phyloP scores from a whole-genome alignment of 148 eudicot genomes.

The Arbutus unedo region DNA sequence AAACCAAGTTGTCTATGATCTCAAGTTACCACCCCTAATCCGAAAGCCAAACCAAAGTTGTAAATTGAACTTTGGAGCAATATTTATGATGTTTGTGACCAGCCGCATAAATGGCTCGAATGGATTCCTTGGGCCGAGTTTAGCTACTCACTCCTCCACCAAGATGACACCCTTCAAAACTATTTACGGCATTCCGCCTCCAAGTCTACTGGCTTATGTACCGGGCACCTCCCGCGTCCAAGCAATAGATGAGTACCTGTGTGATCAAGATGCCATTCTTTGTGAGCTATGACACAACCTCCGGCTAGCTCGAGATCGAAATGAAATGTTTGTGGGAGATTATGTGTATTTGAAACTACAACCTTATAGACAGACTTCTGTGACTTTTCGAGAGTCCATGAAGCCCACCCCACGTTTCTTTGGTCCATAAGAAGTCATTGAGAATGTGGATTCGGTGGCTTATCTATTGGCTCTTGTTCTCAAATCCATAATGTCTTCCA shows the following conservation, averaged over 20 bases:
- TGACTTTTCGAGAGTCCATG: neutral
- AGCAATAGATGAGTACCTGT: neutral
- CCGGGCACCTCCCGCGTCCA: neutral
- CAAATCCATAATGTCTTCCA: neutral
- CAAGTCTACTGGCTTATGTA: neutral
- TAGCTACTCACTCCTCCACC: neutral
- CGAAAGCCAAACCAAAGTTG: no score
- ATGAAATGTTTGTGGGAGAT: neutral
- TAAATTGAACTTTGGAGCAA: no score
- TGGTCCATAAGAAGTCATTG: neutral
- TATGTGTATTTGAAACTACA: slow-evolving; percentile 5
- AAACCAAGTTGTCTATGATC: no score
- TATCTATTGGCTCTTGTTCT: no score
- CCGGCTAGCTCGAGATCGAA: neutral
- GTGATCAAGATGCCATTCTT: neutral
- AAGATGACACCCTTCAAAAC: neutral
- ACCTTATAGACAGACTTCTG: neutral
- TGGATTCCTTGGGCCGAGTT: slow-evolving; percentile 11
- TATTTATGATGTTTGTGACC: neutral
- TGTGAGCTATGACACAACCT: neutral
- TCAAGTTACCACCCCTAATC: no score
- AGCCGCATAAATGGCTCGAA: neutral
- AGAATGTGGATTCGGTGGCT: no score
- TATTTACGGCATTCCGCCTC: neutral
- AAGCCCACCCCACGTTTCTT: neutral